Conservation (phyloP, 257 asterid genomes). For the Ajuga chamaepitys region DNA sequence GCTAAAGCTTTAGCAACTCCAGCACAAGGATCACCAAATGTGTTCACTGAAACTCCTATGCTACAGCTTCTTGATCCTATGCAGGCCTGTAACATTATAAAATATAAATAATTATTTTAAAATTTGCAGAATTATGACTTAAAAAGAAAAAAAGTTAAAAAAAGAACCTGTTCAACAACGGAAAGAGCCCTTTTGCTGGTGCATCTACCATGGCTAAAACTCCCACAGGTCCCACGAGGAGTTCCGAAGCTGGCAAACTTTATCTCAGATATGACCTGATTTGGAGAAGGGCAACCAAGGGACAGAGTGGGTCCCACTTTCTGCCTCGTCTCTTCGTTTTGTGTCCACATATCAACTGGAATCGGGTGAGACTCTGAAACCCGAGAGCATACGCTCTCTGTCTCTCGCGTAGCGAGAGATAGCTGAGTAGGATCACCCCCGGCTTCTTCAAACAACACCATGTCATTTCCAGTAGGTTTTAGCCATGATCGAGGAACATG, state of each 20-base stretch:
- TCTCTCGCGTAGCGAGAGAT: conserved; percentile 60
- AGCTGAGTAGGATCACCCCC: conserved; percentile 83
- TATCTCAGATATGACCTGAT: conserved; percentile 64
- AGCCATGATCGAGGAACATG: conserved; percentile 94
- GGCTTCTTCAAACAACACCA: conserved; percentile 73
- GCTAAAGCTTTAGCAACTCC: conserved; percentile 61
- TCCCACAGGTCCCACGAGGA: conserved; percentile 79
- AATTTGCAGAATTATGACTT: not conserved
- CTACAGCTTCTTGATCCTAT: conserved; percentile 65
- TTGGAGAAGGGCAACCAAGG: conserved; percentile 51
- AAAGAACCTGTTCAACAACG: conserved; percentile 49
- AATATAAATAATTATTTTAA: not conserved
- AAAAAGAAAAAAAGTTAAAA: not conserved
- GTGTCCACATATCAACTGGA: conserved; percentile 69
- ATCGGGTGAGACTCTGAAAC: conserved; percentile 69
- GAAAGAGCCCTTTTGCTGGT: conserved; percentile 55
- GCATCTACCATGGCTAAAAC: conserved; percentile 77
- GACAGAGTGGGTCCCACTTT: conserved; percentile 40
- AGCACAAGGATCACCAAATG: conserved; percentile 74
- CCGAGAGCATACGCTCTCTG: conserved; percentile 47
- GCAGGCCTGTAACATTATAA: conserved; percentile 52
- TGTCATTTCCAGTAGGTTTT: conserved; percentile 46
- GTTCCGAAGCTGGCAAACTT: conserved; percentile 88
- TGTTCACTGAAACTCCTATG: conserved; percentile 48
- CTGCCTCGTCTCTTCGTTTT: conserved; percentile 29